Evolutionary conservation across 176 grass and related monocot species (phyloP).

Genomic region (Oryza officinalis): DNA sequence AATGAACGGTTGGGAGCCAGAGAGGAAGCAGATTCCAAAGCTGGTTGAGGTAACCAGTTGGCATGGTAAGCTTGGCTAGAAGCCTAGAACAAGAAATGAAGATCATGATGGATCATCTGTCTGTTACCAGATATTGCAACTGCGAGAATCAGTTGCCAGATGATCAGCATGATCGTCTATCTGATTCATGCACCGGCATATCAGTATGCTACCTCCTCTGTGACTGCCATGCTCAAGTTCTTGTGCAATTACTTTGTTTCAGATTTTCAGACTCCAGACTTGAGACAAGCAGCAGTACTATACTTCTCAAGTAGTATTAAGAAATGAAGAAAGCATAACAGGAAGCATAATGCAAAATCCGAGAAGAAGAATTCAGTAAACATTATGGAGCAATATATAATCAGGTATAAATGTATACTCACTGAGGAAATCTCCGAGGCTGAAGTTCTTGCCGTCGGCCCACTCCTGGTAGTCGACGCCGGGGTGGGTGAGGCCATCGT

Average conservation of each 20-base stretch:
- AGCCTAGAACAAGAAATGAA: too few relatives aligned
- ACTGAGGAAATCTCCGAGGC: slow-evolving; percentile 99
- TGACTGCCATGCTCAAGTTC: not conserved
- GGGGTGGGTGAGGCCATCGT: slow-evolving; percentile 60
- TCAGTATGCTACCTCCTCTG: too few relatives aligned
- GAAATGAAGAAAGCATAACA: not conserved
- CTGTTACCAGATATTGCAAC: too few relatives aligned
- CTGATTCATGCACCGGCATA: too few relatives aligned
- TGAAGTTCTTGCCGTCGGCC: slow-evolving; percentile 83
- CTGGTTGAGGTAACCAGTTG: not conserved
- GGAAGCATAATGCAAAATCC: not conserved
- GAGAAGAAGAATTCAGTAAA: not conserved
- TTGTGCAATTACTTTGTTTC: not conserved
- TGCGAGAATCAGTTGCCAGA: too few relatives aligned
- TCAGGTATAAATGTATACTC: slow-evolving; percentile 24
- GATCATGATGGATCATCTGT: too few relatives aligned
- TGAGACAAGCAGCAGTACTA: not conserved
- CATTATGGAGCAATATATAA: not conserved
- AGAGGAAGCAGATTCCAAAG: not conserved
- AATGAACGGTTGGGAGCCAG: not conserved
- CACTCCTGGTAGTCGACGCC: slow-evolving; percentile 82
- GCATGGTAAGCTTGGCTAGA: not conserved
- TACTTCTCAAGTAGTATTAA: too few relatives aligned
- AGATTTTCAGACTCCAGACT: not conserved
- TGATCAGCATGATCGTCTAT: too few relatives aligned